Base-by-base conservation (phyloP, 1,139 yeast genomes). In the Eremothecium cymbalariae region DNA sequence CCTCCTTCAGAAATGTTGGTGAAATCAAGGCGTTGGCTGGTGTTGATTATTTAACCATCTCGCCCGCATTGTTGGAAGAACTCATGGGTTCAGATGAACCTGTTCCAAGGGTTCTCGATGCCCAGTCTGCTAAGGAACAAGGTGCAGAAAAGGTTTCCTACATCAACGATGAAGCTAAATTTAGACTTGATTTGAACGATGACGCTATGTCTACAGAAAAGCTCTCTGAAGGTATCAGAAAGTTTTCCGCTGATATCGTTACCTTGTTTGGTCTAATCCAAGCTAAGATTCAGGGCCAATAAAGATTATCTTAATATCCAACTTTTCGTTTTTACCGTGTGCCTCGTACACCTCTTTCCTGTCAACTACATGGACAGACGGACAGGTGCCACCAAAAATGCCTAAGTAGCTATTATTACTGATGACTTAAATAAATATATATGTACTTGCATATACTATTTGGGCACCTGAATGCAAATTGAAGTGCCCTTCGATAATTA, bases 191-290 rank as follows among this genome's bases (percentile, higher is more conserved):
- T 41, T 70, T 90, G 54, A 90, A 90, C 70, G 95, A 90, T 65
- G 97, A 90, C 63, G 93, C 94, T 49, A 90, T 90, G 98, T 93
- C 96, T 57, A 85, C 96, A 51, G 97, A 90, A 72, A 93, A 90
- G 74, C 79, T 93, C 61, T 67, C 95, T 51, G 95, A 90, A 62
- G 98, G 98, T 77, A 90, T 90, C 69, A 83, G 97, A 74, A 76
- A 78, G 65, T 90, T 90, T 67, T 85, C 96, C 55, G 90, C 85
- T 63, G 99, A 93, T 63, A 83, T 94, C 57, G 78, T 69, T 55
- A 81, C 95, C 45, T 77, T 90, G 62, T 72, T 82, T 66, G 70
- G 74, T 51, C 72, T 77, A 62, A 74, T 90, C 64, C 86, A 82
- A 68, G 65, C 72, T 59, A 84, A 74, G 68, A 71, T 85, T n/a